Conservation (phyloP, 306 rosid genomes). For the Quercus cerris region DNA sequence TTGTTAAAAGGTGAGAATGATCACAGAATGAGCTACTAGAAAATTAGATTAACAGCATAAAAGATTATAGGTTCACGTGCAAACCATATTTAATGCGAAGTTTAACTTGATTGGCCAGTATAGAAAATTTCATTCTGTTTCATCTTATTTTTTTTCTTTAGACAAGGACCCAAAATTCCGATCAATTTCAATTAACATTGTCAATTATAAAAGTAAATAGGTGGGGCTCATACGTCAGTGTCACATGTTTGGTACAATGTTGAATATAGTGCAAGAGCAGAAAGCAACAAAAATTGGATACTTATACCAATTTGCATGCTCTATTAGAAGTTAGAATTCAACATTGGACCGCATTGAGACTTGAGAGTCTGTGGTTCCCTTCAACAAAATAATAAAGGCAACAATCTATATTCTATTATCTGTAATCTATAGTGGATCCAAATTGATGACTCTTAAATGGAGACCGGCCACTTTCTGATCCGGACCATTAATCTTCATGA, state of each 20-base stretch:
- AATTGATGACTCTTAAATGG: not conserved
- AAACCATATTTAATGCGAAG: too few relatives aligned
- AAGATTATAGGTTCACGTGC: too few relatives aligned
- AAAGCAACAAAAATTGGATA: not conserved
- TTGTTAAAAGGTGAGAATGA: too few relatives aligned
- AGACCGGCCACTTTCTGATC: not conserved
- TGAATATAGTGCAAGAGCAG: not conserved
- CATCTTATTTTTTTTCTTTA: not conserved
- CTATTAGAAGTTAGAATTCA: not conserved
- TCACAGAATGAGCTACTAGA: too few relatives aligned
- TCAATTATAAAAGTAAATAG: not conserved
- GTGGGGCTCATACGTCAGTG: not conserved
- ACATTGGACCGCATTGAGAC: not conserved
- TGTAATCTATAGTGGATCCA: not conserved
- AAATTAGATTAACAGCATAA: too few relatives aligned
- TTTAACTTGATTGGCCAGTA: too few relatives aligned
- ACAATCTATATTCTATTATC: not conserved
- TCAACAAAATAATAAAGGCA: too few relatives aligned
- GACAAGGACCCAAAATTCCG: not conserved
- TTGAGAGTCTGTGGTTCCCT: not conserved
- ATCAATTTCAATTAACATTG: not conserved
- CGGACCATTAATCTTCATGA: not conserved
- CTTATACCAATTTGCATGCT: not conserved
- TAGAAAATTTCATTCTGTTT: too few relatives aligned
- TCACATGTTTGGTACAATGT: not conserved